Base-by-base conservation (phyloP, 2,329 filamentous ascomycete species). In the Aspergillus sp. region DNA sequence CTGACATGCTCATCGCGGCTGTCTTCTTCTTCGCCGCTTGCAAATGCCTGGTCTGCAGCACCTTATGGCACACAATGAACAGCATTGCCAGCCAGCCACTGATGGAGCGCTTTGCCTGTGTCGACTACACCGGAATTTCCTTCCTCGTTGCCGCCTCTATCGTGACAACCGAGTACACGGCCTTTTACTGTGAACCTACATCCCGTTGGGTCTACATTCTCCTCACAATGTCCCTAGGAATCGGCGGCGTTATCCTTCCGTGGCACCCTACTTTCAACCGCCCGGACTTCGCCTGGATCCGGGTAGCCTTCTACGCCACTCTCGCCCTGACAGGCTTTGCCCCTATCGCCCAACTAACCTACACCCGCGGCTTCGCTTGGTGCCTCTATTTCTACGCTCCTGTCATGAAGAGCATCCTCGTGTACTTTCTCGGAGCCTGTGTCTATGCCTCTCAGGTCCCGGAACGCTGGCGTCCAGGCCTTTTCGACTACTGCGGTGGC, bases 51-150 rank as follows among this genome's bases (percentile, higher is more conserved):
- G 87, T 93, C 71, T 99, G 95, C 86, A 96, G 90, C 61, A 93
- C 89, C 62, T 87, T 98, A 70, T 99, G 95, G 95, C 95, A 99
- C 79, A 97, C 95, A 25, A 98, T 99, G 92, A 96, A 93, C 79
- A 91, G 91, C 67, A 96, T 98, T 55, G 92, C 93, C 17, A 90
- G 96, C 65, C 88, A 96, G 68, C 86, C 87, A 19, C 85, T 96
- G 43, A 89, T 99, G 77, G 95, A 96, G 72, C 89, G 92, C 61
- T 98, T 99, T 69, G 95, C 95, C 17, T 99, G 95, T 73, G 92
- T 99, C 58, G 95, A 99, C 75, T 99, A 99, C 77, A 98, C 95
- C 0, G 95, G 95, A 55, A 99, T 99, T 65, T 96, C 93, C 1
- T 81, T 99, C 51, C 84, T 99, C 25, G 95, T 99, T 52, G 73